Base-by-base conservation (phyloP, 2,329 filamentous ascomycete genomes). In the Lasiodiplodia sp. region DNA sequence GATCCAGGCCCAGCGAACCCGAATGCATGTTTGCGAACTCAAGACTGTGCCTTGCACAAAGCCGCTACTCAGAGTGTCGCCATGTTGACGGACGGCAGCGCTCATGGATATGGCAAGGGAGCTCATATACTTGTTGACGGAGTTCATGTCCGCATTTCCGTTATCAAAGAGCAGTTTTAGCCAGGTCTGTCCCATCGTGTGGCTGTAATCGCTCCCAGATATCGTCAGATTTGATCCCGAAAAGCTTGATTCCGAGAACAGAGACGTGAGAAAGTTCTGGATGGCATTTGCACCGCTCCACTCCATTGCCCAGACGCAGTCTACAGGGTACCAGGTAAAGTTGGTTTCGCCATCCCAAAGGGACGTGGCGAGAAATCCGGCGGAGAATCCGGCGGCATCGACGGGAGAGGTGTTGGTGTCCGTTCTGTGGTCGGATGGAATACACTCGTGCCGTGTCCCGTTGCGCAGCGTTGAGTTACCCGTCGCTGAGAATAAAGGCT, bases 1-100 rank as follows among this genome's bases (percentile, higher is more conserved):
- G 8, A 60, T 37, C 56, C 56, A 60, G 7, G 38, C n/a, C 56
- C 56, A 60, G 18, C 56, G 56, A 23, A 60, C 56, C 16, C 38
- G n/a, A n/a, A 60, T 34, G 38, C 56, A 60, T 4, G 56, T 60
- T 2, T 38, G 31, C 6, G 56, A 37, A 2, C n/a, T 34, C 28
- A 14, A 44, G 2, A 38, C 31, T 14, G 16, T 60, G 5, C 56
- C 56, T 23, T 16, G 14, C 3, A 21, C 16, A 14, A 21, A 60
- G 34, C 16, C 11, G 23, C 18, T 37, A 8, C 31, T 60, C 34
- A 21, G 18, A 8, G 8, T 16, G 31, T 38, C 56, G 8, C 18
- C 31, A 14, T 23, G 11, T 12, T 38, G 56, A 4, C 56, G 56
- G n/a, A 60, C 40, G 34, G 21, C 21, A n/a, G 56, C 12, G 18